Base-by-base conservation (phyloP, 1,284 basidiomycete species). In the Rhodotorula mucilaginosa region DNA sequence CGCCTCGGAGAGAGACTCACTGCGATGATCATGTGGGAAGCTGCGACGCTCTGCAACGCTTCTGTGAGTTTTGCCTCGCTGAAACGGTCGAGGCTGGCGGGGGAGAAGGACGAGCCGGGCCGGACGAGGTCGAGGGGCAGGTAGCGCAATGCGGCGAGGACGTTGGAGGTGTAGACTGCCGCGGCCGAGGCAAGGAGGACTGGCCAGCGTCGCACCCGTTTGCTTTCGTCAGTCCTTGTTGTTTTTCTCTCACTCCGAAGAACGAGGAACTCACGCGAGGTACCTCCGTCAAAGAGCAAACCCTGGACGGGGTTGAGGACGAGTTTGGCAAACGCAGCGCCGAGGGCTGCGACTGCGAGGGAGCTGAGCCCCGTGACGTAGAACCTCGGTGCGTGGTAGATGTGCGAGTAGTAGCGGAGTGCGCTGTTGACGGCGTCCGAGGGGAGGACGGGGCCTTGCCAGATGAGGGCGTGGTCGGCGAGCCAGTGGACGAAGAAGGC, bases 131-230 rank as follows among this genome's bases (percentile, higher is more conserved):
- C 49, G 58, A 73, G 71, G n/a, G 74, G 74, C 52, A 76, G 70
- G 69, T 70, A 76, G 3, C 67, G 70, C 18, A 76, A 64, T 1
- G 73, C 74, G n/a, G 74, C 70, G 54, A 68, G 68, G 34, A 74
- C 64, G 59, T 76, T 76, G 1, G 73, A 61, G 29, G 69, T 56
- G 65, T 76, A 70, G 60, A 71, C 68, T 6, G 69, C 58, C 5
- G 64, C 13, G 54, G 69, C 69, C 16, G 71, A 76, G 44, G 62
- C 49, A 46, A 74, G 65, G 8, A 76, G 70, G 19, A 71, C 71
- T 68, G 34, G 26, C 26, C 26, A 26, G 26, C 26, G 26, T 26
- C 26, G 26, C 26, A 26, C 26, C 26, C 26, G 26, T 26, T 26
- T 26, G 26, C 26, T 26, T 26, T 26, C 26, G 26, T 26, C 26